Evolutionary conservation across 2,329 filamentous ascomycete species (phyloP), one percentile per base, ranked within the genome.

Genomic region (Fusarium oligoseptatum): DNA sequence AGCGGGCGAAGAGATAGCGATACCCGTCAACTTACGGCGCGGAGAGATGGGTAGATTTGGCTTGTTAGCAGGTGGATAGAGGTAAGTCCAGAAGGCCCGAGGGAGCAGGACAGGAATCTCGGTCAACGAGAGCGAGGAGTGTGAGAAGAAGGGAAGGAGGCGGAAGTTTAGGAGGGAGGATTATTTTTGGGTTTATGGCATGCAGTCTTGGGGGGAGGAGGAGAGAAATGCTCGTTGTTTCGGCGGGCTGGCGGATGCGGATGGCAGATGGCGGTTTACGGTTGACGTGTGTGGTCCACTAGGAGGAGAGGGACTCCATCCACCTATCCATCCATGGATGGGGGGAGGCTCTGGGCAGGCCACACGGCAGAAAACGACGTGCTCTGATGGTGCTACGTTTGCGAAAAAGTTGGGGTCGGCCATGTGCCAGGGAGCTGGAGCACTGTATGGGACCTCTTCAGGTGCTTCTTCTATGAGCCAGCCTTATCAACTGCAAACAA

Each of bases 281-380:
- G 75, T 76, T 77, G 76, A 76, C 70, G 72, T 77, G 76, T 74
- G 67, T 74, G 70, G 72, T 68, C 68, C 64, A 73, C 71, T 71
- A 22, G 20, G 27, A 56, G 52, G 52, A 45, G 52, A 17, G 27
- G 20, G 58, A 48, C 66, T 55, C 48, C 48, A 55, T 55, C 48
- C 48, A 52, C 15, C 48, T 27, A 55, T 55, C 15, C 41, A 45
- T 45, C 14, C 8, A 50, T n/a, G 48, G 24, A 17, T 32, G 27
- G 48, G 20, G 66, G 45, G 65, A 64, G 60, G 66, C 64, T 73
- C 66, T 67, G 57, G 56, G 60, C 45, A 70, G 50, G 64, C 55
- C 63, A 58, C 52, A 67, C 60, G 52, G 57, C 43, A 52, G 50
- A 56, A 70, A 48, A 64, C 43, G 61, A 64, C 34, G 36, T 60